Base-by-base conservation (phyloP, 371 early-diverging fungal genomes). In the Mortierella sp. region DNA sequence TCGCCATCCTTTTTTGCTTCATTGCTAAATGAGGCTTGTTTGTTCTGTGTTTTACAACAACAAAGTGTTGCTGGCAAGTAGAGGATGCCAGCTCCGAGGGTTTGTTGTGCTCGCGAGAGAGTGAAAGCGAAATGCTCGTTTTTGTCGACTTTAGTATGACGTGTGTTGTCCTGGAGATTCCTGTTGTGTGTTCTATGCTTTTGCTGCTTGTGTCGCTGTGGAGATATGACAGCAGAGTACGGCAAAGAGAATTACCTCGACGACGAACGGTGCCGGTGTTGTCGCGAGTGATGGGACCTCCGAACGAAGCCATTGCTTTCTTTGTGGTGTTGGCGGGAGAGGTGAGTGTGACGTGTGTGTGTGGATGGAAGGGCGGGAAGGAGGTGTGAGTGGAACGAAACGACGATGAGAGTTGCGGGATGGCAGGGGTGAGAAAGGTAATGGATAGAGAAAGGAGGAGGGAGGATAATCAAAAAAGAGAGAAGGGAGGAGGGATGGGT, bases 191-290 rank as follows among this genome's bases (percentile, higher is more conserved):
- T 21, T 34, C 1, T 46, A 16, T 50, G 16, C 50, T 16, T 2
- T 67, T 37, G 21, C 67, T 24, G 67, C 34, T 5, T 31, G 59
- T 28, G 64, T 5, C 19, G 31, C 31, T 59, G 28, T 28, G 34
- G 1, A 55, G 14, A 50, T 16, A 55, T n/a, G n/a, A n/a, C n/a
- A n/a, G n/a, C n/a, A 43, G 46, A 51, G 70, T 26, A 8, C 37
- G 24, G 31, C 40, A 59, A 1, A 64, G n/a, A 28, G 44, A 16
- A 9, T 43, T 86, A 86, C 86, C 82, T 79, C 79, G 76, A 51
- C 86, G 82, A 72, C 86, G 86, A 77, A 86, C 72, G 43, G 85
- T 85, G 70, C 85, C 85, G 19, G 86, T 74, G 46, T 70, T 69
- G 75, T 86, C 86, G 40, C 86, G 73, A 69, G 82, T 54, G 74